A percentile compares a stretch with the other conserved stretches of the same genome.
These are phyloP conservation scores for Trypanosomatidae sp. DNA, from an alignment of 208 protist species.

Conservation along the genomic window DNA sequence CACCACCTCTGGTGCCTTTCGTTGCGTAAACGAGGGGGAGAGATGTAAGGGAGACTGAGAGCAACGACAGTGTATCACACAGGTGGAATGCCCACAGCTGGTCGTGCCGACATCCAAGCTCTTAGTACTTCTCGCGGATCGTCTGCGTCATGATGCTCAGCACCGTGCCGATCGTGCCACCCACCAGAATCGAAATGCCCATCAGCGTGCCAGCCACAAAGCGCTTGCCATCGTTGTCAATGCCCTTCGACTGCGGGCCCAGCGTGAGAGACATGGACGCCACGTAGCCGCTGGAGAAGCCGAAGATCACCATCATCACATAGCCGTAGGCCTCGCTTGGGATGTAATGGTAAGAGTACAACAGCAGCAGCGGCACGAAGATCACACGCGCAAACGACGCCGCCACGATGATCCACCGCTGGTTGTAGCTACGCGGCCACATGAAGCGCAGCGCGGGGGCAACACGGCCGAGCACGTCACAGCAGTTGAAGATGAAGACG, in stretches of 20 bases:
- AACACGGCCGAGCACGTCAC: conserved; percentile 54
- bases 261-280: conserved; percentile 46
- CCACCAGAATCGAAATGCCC: conserved; percentile 52
- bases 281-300: conserved; percentile 61
- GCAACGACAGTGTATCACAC: no score
- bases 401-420: conserved; percentile 42
- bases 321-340: conserved; percentile 39
- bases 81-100: background rate
- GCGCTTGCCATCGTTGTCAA: conserved; percentile 44
- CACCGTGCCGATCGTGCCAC: conserved; percentile 39
- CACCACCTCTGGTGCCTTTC: no score
- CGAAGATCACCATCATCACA: conserved; percentile 57
- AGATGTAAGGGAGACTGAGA: no score
- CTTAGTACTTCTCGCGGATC: conserved; percentile 18
- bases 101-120: background rate
- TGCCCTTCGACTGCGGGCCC: conserved; percentile 32
- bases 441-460: no score
- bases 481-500: conserved; percentile 72
- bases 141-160: conserved; percentile 52
- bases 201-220: conserved; percentile 60
- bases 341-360: conserved; percentile 62
- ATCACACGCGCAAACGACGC: conserved; percentile 40
- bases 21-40: no score
- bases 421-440: conserved; percentile 33
- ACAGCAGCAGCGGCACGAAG: conserved; percentile 58